Conservation (phyloP, 768 basidiomycete species). For the Terana coerulea region DNA sequence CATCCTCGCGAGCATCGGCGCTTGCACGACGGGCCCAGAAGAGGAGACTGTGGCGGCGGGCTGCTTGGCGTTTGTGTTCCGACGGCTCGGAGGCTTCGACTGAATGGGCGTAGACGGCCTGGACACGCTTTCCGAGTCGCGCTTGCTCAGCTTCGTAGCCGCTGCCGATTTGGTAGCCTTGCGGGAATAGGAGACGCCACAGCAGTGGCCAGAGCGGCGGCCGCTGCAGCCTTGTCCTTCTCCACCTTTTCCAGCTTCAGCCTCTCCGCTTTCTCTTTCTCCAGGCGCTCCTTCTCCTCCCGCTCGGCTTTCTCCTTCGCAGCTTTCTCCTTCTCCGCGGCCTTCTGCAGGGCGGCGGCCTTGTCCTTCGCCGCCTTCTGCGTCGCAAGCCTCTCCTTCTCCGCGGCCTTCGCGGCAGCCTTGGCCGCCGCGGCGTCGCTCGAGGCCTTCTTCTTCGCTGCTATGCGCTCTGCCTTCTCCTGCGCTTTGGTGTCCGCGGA, state of each 20-base stretch:
- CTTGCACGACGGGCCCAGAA: constrained; percentile 44
- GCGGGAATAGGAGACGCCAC: constrained; percentile 16
- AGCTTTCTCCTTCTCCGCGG: constrained; percentile 34
- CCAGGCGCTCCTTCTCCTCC: constrained; percentile 30
- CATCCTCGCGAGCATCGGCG: constrained; percentile 75
- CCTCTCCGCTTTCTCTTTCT: constrained; percentile 26
- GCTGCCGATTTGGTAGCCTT: constrained; percentile 18
- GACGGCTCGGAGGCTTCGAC: constrained; percentile 19
- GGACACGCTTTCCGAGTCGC: constrained; percentile 1
- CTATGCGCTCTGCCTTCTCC: constrained; percentile 59
- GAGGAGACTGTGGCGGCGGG: constrained; percentile 13
- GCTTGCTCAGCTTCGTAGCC: background rate
- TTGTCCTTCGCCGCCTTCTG: constrained; percentile 55
- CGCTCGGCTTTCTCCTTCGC: constrained; percentile 37
- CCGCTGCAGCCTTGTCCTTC: constrained; percentile 5
- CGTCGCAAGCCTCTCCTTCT: constrained; percentile 48
- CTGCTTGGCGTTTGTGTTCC: constrained; percentile 24
- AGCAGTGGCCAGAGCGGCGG: constrained; percentile 9
- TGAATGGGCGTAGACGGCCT: constrained; percentile 10
- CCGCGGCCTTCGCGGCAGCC: constrained; percentile 47
- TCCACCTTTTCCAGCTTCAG: no score
- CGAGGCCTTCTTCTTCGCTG: constrained; percentile 61
- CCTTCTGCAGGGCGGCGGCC: constrained; percentile 34
- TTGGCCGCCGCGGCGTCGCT: constrained; percentile 63
- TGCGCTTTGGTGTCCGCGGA: constrained; percentile 39